These are phyloP conservation scores for Fusarium praegraminearum DNA, from an alignment of 2,329 filamentous ascomycete species.

Conservation along the genomic window DNA sequence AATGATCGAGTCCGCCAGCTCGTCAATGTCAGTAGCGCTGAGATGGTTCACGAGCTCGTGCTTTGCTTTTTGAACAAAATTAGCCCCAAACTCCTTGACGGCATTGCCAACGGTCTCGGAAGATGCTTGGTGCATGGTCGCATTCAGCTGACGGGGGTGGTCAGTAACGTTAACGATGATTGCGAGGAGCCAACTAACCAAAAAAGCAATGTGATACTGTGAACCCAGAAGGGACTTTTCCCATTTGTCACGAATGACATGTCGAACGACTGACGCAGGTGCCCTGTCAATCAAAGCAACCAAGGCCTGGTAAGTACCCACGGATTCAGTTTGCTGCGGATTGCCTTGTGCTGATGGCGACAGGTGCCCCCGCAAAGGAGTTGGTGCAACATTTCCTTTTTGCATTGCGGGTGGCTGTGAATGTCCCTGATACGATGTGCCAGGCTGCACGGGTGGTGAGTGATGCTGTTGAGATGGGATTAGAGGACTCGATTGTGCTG, in stretches of 20 bases:
- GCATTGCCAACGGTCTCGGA: slow-evolving; percentile 54
- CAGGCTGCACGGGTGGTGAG: slow-evolving; percentile 26
- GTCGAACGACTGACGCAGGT: slow-evolving; percentile 60
- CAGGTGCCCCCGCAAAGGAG: background rate
- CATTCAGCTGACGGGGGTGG: slow-evolving; percentile 58
- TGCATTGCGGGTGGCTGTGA: slow-evolving; percentile 11
- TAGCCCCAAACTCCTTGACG: slow-evolving; percentile 60
- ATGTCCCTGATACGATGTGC: background rate
- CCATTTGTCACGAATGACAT: slow-evolving; percentile 64
- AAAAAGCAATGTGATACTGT: slow-evolving; percentile 64
- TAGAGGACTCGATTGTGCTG: slow-evolving; percentile 9
- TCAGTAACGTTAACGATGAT: slow-evolving; percentile 40
- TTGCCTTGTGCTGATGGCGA: slow-evolving; percentile 5
- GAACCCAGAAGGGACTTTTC: slow-evolving; percentile 63
- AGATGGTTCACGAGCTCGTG: slow-evolving; percentile 58
- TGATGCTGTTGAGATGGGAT: slow-evolving; percentile 11
- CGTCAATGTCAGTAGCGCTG: slow-evolving; percentile 58
- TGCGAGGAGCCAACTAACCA: slow-evolving; percentile 56
- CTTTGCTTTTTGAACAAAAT: slow-evolving; percentile 57
- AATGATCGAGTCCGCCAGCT: slow-evolving; percentile 58
- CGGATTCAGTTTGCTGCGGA: slow-evolving; percentile 45
- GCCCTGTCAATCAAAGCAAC: slow-evolving; percentile 54
- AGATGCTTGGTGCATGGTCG: slow-evolving; percentile 60
- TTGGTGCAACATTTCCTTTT: background rate
- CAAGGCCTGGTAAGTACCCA: slow-evolving; percentile 43